phyloP scores from a whole-genome alignment of 345 rosid genomes.

The Odontarrhena argentea region DNA sequence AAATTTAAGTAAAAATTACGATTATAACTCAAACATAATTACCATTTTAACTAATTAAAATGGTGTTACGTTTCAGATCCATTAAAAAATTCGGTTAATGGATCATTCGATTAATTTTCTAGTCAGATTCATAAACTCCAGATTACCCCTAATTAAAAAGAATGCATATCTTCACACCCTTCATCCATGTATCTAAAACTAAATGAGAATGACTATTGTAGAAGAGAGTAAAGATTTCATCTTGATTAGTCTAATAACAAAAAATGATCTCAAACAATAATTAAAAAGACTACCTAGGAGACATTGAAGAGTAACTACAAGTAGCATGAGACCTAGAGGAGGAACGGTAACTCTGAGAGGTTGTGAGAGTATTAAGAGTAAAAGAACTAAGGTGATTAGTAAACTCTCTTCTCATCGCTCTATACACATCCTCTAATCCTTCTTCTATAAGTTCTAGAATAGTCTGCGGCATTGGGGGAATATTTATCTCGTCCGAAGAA shows the following conservation, averaged over 20 bases:
- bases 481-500: constrained; percentile 46
- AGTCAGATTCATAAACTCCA: too few species aligned
- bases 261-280: background rate
- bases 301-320: constrained; percentile 87
- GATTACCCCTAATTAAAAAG: too few species aligned
- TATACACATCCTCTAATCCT: constrained; percentile 80
- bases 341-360: constrained; percentile 48
- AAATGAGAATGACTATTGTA: background rate
- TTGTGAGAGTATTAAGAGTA: constrained; percentile 39
- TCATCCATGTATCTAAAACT: background rate
- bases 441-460: constrained; percentile 78
- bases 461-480: constrained; percentile 85
- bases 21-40: too few species aligned
- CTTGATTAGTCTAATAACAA: background rate
- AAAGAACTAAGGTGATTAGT: constrained; percentile 57
- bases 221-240: background rate
- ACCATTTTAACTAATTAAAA: too few species aligned
- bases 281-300: constrained; percentile 61
- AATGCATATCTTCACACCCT: too few species aligned
- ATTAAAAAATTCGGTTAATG: too few species aligned
- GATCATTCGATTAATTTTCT: too few species aligned
- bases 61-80: too few species aligned
- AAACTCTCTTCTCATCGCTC: constrained; percentile 78
- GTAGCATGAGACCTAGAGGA: constrained; percentile 73
- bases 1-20: too few species aligned